A percentile compares a stretch with the other conserved stretches of the same genome.
Conservation (phyloP, 805 yeast species). For the Maudiozyma turicensis region DNA sequence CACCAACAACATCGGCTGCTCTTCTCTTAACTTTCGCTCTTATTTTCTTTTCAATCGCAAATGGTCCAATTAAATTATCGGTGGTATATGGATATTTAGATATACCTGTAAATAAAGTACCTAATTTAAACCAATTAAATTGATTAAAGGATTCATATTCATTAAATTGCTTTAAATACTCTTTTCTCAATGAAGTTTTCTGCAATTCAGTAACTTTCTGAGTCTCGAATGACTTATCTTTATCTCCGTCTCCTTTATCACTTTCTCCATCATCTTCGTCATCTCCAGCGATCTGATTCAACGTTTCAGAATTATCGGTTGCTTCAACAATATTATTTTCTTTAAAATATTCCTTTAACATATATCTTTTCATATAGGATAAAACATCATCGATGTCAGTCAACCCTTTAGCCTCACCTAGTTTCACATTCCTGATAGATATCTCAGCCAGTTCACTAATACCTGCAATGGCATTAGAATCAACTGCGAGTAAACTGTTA, state of each 20-base stretch:
- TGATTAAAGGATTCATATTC: conserved; percentile 32
- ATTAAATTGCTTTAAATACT: conserved; percentile 18
- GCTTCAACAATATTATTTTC: conserved; percentile 13
- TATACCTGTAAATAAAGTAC: conserved; percentile 39
- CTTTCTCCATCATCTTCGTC: conserved; percentile 8
- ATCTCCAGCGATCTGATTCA: conserved; percentile 13
- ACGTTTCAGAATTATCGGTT: not conserved
- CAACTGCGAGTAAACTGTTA: conserved; percentile 44
- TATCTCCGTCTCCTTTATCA: not conserved
- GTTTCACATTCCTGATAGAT: conserved; percentile 50
- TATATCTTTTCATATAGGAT: conserved; percentile 30
- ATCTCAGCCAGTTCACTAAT: conserved; percentile 54
- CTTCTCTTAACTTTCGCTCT: conserved; percentile 27
- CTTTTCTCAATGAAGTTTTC: conserved; percentile 10
- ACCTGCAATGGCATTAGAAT: conserved; percentile 50
- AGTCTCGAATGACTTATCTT: not conserved
- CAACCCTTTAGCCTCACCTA: conserved; percentile 46
- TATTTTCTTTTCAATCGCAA: conserved; percentile 47
- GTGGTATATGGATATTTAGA: conserved; percentile 40
- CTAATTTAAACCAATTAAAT: conserved; percentile 52
- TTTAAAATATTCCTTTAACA: conserved; percentile 28
- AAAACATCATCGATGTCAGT: conserved; percentile 41
- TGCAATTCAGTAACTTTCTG: conserved; percentile 8
- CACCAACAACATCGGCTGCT: conserved; percentile 32
- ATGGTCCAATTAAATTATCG: conserved; percentile 64